Evolutionary conservation across 1,284 basidiomycete species (phyloP), one percentile per base, ranked within the genome.

Genomic region (Sanguinoderma infundibulare): DNA sequence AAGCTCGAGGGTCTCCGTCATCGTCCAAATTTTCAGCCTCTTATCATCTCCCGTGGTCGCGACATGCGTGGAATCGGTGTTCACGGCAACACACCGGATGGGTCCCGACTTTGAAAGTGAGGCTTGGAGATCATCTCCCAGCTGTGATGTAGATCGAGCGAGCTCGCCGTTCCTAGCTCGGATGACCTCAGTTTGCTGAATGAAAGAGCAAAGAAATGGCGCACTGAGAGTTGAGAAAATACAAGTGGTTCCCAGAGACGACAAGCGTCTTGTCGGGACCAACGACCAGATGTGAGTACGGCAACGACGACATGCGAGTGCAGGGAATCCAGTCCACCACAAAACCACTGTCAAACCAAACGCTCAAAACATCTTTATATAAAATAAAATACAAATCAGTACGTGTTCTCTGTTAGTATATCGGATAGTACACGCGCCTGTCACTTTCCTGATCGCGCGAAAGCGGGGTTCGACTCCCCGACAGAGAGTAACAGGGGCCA

Each of bases 1-100:
- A 6, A 90, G 73, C 62, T 78, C 77, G 61, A 91, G 69, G 2
- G 77, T 77, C 3, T 83, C 82, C 5, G 42, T 24, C 5, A 94
- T 63, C 22, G 83, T 79, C 87, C 91, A 95, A 3, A 96, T 81
- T 64, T 85, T 88, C 66, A 98, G 76, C 54, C 76, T 75, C 75
- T 98, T 98, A 75, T 95, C 92, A 58, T 96, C 92, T 12, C 85
- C 89, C 0, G 83, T 78, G 1, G 88, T 91, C 6, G 86, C 84
- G 9, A 94, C 75, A 70, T 88, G 81, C 35, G 69, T 75, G 56
- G 76, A 79, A 0, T 76, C 76, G 0, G 69, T 55, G 67, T 85
- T 83, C 10, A 90, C 74, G 1, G 85, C 86, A 15, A 85, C 79
- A 66, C 85, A 87, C 55, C 87, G 81, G 52, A 95, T 79, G 3